Percentiles rank a stretch among this genome's conserved stretches.
Evolutionary conservation across 2,329 filamentous ascomycete species (phyloP).

Genomic region (Phoma sp.): DNA sequence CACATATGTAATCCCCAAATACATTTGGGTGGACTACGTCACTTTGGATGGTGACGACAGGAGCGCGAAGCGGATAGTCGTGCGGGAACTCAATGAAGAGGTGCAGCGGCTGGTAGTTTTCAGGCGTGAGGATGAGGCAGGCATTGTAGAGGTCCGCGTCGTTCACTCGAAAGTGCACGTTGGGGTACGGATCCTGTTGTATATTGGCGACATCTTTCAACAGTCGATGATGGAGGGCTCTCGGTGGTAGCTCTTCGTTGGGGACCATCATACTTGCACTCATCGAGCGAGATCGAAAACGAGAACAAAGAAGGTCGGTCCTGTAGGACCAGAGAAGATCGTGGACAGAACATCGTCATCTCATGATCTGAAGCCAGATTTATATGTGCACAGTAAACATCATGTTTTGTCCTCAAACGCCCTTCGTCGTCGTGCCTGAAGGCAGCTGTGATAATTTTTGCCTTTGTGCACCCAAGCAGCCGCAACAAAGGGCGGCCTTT

Average conservation of each 20-base stretch:
- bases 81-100: conserved; percentile 49
- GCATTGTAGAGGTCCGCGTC: conserved; percentile 47
- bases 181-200: conserved; percentile 55
- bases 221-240: conserved; percentile 16
- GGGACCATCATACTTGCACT: background rate
- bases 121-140: conserved; percentile 55
- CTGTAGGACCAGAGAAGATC: background rate
- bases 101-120: conserved; percentile 51
- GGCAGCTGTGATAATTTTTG: background rate
- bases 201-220: conserved; percentile 57
- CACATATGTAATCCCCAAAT: conserved; percentile 54
- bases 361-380: background rate
- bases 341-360: conserved; percentile 1
- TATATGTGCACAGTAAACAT: background rate
- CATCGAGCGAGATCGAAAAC: background rate
- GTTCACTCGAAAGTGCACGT: conserved; percentile 51
- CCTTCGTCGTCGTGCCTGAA: background rate
- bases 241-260: background rate
- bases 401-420: background rate
- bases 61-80: conserved; percentile 52
- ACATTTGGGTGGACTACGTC: conserved; percentile 56
- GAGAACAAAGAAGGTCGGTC: background rate
- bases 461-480: background rate
- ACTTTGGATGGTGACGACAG: conserved; percentile 52
- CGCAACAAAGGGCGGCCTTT: conserved; percentile 2